These are phyloP conservation scores for Cyclocybe cylindracea DNA, from an alignment of 768 basidiomycete species.

Conservation along the genomic window DNA sequence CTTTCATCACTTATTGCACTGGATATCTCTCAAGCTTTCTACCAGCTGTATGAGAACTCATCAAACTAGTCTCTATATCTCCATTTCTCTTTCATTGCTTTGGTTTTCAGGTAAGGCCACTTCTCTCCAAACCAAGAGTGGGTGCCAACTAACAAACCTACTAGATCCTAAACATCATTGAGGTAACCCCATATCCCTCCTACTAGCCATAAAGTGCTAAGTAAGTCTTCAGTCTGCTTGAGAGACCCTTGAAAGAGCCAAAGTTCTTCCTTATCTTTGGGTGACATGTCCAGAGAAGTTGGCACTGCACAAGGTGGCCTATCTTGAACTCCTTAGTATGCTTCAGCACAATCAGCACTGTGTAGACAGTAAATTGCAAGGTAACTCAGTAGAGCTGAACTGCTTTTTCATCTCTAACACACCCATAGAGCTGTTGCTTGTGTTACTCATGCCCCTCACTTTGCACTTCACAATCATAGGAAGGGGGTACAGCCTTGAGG, in stretches of 20 bases:
- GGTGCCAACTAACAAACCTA: constrained; percentile 1
- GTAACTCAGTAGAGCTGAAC: constrained; percentile 18
- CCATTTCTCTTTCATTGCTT: constrained; percentile 25
- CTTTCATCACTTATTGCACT: constrained; percentile 29
- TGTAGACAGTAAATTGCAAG: constrained; percentile 32
- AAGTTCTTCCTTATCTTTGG: constrained; percentile 46
- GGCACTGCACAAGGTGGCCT: constrained; percentile 45
- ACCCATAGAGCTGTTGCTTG: constrained; percentile 29
- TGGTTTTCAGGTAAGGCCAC: constrained; percentile 32
- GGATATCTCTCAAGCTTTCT: constrained; percentile 31
- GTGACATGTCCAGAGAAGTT: constrained; percentile 41
- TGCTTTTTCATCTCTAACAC: not conserved
- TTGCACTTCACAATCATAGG: constrained; percentile 25
- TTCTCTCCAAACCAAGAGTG: not conserved
- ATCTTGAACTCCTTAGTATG: constrained; percentile 48
- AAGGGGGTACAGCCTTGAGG: constrained; percentile 12
- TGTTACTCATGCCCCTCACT: constrained; percentile 36
- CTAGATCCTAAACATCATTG: constrained; percentile 47
- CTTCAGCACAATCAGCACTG: constrained; percentile 35
- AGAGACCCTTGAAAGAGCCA: constrained; percentile 42
- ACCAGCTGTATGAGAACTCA: constrained; percentile 29
- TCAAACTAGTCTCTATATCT: constrained; percentile 18
- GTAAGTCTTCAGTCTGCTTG: constrained; percentile 41
- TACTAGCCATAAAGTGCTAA: constrained; percentile 6
- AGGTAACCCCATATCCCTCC: constrained; percentile 37